Conservation (phyloP, 148 eudicot genomes). For the Rhododendron ferrugineum region DNA sequence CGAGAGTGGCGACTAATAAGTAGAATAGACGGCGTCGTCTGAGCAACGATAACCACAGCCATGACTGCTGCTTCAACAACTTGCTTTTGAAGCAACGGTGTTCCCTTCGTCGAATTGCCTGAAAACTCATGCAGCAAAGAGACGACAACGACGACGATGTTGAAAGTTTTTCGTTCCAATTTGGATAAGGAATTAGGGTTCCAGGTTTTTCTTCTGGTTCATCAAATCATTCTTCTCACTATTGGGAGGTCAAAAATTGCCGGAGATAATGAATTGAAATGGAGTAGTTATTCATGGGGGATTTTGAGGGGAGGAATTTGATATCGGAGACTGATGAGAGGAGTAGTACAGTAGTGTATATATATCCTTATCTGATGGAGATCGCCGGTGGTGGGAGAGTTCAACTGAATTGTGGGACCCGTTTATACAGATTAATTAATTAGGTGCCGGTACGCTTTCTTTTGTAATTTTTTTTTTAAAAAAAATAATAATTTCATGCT, state of each 20-base stretch:
- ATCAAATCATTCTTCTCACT: neutral
- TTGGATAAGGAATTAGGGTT: neutral
- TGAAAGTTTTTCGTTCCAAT: neutral
- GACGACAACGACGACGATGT: neutral
- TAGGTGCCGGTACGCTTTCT: too few relatives aligned
- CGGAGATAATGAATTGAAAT: neutral
- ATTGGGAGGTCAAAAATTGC: neutral
- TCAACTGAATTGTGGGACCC: neutral
- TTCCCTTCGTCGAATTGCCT: neutral
- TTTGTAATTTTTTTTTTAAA: too few relatives aligned
- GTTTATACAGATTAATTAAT: neutral
- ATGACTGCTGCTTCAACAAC: neutral
- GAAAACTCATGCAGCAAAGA: conserved; percentile 12
- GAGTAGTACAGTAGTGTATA: neutral
- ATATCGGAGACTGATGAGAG: neutral
- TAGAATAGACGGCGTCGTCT: conserved; percentile 30
- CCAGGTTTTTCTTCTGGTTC: neutral
- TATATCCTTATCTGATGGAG: too few relatives aligned
- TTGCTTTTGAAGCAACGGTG: neutral
- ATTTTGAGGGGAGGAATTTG: neutral
- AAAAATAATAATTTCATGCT: too few relatives aligned
- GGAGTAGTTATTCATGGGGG: too few relatives aligned
- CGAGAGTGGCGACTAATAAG: neutral
- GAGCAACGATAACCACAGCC: conserved; percentile 18
- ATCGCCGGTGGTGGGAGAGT: neutral